Conservation (phyloP, 345 rosid genomes). For the Salix suchowensis region DNA sequence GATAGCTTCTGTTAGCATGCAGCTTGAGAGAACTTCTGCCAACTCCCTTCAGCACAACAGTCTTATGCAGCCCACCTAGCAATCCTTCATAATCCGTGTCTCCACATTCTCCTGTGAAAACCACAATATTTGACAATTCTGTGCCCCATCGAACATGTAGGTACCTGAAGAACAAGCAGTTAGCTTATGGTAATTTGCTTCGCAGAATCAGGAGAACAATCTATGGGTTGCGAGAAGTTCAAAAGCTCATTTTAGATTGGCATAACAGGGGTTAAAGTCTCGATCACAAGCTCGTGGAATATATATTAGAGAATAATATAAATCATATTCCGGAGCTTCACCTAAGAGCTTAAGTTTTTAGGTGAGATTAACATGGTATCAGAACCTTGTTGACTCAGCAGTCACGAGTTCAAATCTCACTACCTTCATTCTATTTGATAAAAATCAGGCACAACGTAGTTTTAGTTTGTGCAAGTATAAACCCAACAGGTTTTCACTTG, state of each 20-base stretch:
- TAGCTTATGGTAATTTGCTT: not conserved
- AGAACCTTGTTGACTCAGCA: too few relatives aligned
- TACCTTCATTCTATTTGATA: too few relatives aligned
- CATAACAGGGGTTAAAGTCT: not conserved
- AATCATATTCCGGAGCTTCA: too few relatives aligned
- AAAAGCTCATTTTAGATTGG: not conserved
- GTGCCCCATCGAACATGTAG: constrained; percentile 20
- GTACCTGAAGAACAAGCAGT: constrained; percentile 5
- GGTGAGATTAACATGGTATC: too few relatives aligned
- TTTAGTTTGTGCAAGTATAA: too few relatives aligned
- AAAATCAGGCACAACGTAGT: too few relatives aligned
- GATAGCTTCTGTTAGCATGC: constrained; percentile 18
- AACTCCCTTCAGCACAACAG: constrained; percentile 16
- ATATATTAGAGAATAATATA: too few relatives aligned
- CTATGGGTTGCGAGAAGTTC: not conserved
- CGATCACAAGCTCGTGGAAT: not conserved
- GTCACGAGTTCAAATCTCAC: too few relatives aligned
- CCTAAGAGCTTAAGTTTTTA: too few relatives aligned
- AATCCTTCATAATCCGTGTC: constrained; percentile 22
- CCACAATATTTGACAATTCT: constrained; percentile 13
- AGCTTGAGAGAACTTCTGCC: constrained; percentile 11
- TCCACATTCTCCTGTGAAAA: constrained; percentile 16
- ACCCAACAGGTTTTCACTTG: too few relatives aligned
- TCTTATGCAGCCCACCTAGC: constrained; percentile 18
- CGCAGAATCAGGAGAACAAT: not conserved